Evolutionary conservation across 768 basidiomycete genomes (phyloP), one percentile per base, ranked within the genome.

Genomic region (Hirschioporus abietinus): DNA sequence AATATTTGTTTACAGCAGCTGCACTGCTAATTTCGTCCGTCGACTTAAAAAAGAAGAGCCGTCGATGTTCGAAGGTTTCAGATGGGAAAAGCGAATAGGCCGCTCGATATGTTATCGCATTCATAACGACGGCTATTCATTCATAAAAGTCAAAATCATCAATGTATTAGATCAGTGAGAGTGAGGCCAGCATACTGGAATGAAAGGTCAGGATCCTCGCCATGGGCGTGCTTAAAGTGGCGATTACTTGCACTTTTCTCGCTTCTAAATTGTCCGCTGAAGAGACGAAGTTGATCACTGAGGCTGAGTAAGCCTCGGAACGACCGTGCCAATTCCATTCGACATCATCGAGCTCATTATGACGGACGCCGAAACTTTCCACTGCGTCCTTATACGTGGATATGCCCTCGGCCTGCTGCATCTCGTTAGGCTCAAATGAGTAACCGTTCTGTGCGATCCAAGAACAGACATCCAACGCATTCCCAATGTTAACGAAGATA

Each of bases 121-220:
- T 84, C 77, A 82, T 79, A 1, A 81, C 81, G 61, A 75, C 75
- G 1, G 81, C 81, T 81, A 60, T 30, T 24, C 17, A 34, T 23
- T 17, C 63, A 9, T 52, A 57, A 36, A 12, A 15, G 42, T 10
- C 42, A 20, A 15, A 24, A 24, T 20, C 59, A 8, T 24, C n/a
- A 20, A 23, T 65, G 10, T 42, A 27, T 3, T 26, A 63, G 15
- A 68, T 61, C 8, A 64, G 27, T 63, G 52, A 58, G 59, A 60
- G 26, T 24, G 12, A 61, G 27, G 15, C 30, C 0, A 15, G 73
- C 82, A 27, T 57, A 85, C 84, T 83, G 0, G 80, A 82, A 65
- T 85, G 84, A 64, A 84, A 85, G 7, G 70, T 69, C 1, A 85
- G 65, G n/a, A 86, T 79, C 9, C 72, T 66, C 23, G 78, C 75